phyloP scores from a whole-genome alignment of 192 early-diverging fungal species.

The Coemansia sp. region DNA sequence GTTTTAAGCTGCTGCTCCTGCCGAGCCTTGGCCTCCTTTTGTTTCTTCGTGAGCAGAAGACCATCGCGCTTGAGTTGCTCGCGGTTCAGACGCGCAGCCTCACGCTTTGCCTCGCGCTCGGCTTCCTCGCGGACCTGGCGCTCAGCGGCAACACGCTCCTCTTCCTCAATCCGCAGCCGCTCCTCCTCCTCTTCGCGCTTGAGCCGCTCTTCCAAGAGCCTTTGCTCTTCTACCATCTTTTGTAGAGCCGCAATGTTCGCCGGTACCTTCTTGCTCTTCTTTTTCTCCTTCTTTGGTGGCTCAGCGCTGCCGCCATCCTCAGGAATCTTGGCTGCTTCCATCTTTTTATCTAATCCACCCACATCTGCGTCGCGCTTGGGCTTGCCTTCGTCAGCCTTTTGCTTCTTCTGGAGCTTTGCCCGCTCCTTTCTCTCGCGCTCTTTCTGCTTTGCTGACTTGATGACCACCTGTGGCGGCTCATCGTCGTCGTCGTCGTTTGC shows the following conservation, averaged over 20 bases:
- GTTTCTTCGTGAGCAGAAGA: conserved; percentile 90
- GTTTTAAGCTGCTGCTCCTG: conserved; percentile 71
- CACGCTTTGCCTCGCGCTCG: conserved; percentile 75
- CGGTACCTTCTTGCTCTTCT: conserved; percentile 44
- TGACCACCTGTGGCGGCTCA: conserved; percentile 48
- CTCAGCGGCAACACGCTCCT: conserved; percentile 64
- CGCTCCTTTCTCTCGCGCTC: conserved; percentile 58
- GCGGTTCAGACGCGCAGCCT: conserved; percentile 77
- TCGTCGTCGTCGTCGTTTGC: conserved; percentile 48
- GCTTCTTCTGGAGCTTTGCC: conserved; percentile 45
- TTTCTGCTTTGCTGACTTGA: conserved; percentile 57
- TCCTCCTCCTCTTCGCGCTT: conserved; percentile 80
- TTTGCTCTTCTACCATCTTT: conserved; percentile 61
- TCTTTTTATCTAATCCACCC: conserved; percentile 25
- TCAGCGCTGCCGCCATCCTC: conserved; percentile 44
- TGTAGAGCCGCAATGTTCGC: conserved; percentile 47
- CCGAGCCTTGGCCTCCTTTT: conserved; percentile 78
- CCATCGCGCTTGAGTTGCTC: conserved; percentile 91
- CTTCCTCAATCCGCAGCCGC: conserved; percentile 64
- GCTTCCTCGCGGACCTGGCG: conserved; percentile 66
- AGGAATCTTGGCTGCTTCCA: conserved; percentile 25
- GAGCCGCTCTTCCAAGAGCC: conserved; percentile 68
- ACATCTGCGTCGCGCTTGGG: conserved; percentile 50
- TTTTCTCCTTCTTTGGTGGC: conserved; percentile 27
- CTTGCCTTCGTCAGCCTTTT: conserved; percentile 43